Evolutionary conservation across 805 yeast genomes (phyloP).

Genomic region (Candida pseudoglaebosa): DNA sequence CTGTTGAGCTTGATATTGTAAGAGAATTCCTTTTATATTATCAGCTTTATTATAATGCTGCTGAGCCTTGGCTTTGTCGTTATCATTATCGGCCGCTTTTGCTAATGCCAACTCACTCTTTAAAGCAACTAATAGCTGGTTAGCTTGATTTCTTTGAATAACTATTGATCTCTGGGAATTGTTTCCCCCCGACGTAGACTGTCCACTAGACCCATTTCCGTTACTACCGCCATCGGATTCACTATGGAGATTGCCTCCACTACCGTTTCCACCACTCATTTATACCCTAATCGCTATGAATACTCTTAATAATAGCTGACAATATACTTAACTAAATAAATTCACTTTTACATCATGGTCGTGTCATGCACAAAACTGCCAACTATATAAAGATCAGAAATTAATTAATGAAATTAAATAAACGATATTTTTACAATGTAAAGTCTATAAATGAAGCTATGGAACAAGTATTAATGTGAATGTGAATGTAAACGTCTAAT

Average conservation of each 20-base stretch:
- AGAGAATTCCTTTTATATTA: slow-evolving; percentile 53
- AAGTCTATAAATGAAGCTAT: not conserved
- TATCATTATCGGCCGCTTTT: slow-evolving; percentile 53
- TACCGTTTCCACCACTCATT: not conserved
- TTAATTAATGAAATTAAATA: too few relatives aligned
- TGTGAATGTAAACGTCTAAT: too few relatives aligned
- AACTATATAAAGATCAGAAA: too few relatives aligned
- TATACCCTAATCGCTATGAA: too few relatives aligned
- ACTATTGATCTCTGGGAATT: slow-evolving; percentile 18
- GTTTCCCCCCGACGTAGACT: slow-evolving; percentile 2
- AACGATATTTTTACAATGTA: not conserved
- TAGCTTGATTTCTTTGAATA: slow-evolving; percentile 50
- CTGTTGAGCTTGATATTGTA: slow-evolving; percentile 50
- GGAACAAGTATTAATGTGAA: too few relatives aligned
- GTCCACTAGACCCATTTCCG: slow-evolving; percentile 1
- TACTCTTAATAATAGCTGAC: too few relatives aligned
- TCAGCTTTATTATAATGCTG: slow-evolving; percentile 61
- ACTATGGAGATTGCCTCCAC: not conserved
- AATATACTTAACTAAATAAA: too few relatives aligned
- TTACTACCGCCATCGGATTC: slow-evolving; percentile 1
- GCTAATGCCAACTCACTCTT: slow-evolving; percentile 59
- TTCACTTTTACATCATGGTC: too few relatives aligned
- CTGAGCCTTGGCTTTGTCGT: slow-evolving; percentile 56
- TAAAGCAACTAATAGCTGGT: slow-evolving; percentile 56
- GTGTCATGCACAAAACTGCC: too few relatives aligned